These are phyloP conservation scores for Podospora didyma DNA, from an alignment of 495 filamentous ascomycete genomes.

Conservation along the genomic window DNA sequence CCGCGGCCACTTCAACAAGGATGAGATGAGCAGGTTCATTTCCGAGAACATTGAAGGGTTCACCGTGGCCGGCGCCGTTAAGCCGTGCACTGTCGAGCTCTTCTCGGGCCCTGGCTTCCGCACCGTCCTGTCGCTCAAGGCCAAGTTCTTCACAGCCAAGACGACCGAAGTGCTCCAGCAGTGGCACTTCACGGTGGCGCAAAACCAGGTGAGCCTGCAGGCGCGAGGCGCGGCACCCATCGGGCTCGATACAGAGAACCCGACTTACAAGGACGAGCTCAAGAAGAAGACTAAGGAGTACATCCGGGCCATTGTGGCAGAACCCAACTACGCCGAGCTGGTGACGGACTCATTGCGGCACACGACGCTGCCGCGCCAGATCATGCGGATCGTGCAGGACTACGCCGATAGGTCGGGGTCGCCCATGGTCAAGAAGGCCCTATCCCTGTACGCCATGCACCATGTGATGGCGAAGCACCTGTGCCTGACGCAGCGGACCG, in stretches of 20 bases:
- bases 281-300: conserved; percentile 37
- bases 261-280: conserved; percentile 32
- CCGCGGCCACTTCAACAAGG: conserved; percentile 39
- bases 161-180: conserved; percentile 43
- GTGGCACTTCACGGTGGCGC: conserved; percentile 32
- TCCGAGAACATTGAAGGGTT: conserved; percentile 39
- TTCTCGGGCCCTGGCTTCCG: conserved; percentile 37
- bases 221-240: conserved; percentile 37
- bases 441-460: conserved; percentile 48
- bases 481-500: conserved; percentile 38
- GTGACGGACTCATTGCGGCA: conserved; percentile 38
- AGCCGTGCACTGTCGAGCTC: conserved; percentile 38
- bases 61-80: conserved; percentile 27
- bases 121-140: conserved; percentile 34
- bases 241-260: conserved; percentile 32
- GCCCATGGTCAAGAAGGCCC: conserved; percentile 39
- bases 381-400: conserved; percentile 40
- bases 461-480: conserved; percentile 48
- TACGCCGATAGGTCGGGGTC: conserved; percentile 34
- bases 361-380: conserved; percentile 36
- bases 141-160: conserved; percentile 44
- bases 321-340: conserved; percentile 38
- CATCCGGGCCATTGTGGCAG: conserved; percentile 37
- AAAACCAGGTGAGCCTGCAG: conserved; percentile 33
- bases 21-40: conserved; percentile 40